A percentile compares a stretch with the other conserved stretches of the same genome.
Conservation (phyloP, 2,329 filamentous ascomycete species). For the Curvularia verruculosa region DNA sequence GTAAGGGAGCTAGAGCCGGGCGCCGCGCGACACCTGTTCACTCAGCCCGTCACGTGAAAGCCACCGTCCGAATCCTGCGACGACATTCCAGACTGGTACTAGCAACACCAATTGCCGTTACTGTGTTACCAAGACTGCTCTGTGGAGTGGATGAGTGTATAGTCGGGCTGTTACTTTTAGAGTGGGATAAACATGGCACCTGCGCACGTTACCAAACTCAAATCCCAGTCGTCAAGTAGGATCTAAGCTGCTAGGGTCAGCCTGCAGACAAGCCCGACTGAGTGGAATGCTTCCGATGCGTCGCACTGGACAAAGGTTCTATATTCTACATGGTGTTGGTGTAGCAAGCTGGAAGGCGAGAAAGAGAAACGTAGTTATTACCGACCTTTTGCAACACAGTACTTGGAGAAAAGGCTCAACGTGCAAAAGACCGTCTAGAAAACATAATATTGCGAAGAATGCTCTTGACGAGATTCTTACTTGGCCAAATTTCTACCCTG, state of each 20-base stretch:
- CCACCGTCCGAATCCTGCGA: constrained; percentile 8
- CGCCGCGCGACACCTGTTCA: constrained; percentile 23
- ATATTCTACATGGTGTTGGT: neutral
- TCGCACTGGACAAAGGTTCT: neutral
- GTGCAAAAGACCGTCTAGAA: too few relatives aligned
- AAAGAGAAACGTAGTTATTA: too few relatives aligned
- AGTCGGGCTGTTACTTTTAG: neutral
- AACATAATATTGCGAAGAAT: neutral
- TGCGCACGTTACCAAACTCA: constrained; percentile 7
- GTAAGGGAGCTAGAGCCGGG: constrained; percentile 23
- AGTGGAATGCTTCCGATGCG: neutral
- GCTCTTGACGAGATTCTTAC: neutral
- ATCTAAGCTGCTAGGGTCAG: neutral
- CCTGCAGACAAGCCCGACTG: neutral
- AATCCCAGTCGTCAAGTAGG: neutral
- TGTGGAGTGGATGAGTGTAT: neutral
- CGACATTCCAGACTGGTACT: neutral
- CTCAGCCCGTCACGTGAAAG: constrained; percentile 17
- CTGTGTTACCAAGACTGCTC: neutral
- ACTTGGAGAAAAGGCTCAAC: too few relatives aligned
- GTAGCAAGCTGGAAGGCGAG: too few relatives aligned
- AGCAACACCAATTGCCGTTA: neutral
- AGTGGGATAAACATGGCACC: neutral
- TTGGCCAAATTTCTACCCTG: constrained; percentile 10
- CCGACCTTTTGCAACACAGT: too few relatives aligned